Evolutionary conservation across 2,329 filamentous ascomycete species (phyloP).

Genomic region (Metarhizium humberi): DNA sequence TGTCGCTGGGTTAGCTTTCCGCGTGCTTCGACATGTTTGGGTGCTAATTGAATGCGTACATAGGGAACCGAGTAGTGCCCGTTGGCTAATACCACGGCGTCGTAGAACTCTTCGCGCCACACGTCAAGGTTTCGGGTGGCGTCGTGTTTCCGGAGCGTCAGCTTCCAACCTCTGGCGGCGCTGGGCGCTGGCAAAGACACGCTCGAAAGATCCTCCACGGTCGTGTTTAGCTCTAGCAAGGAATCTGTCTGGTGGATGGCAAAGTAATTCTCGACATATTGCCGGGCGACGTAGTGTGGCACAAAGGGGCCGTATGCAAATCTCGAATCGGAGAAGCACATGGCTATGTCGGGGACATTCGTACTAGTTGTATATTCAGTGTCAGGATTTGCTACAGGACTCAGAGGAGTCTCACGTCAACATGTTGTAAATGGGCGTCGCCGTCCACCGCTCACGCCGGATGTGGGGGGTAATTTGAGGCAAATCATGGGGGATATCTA

Average conservation of each 20-base stretch:
- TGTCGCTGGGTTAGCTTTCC: conserved; percentile 9
- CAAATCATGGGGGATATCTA: neutral
- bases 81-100: conserved; percentile 33
- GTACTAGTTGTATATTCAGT: conserved; percentile 25
- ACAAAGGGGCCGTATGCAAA: conserved; percentile 48
- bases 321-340: conserved; percentile 42
- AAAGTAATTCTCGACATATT: conserved; percentile 49
- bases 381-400: neutral
- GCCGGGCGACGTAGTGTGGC: conserved; percentile 43
- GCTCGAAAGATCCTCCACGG: conserved; percentile 37
- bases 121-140: conserved; percentile 31
- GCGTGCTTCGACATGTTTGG: neutral
- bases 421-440: neutral
- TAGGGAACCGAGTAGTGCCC: conserved; percentile 35
- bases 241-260: conserved; percentile 37
- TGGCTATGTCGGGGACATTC: conserved; percentile 47
- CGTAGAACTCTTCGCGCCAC: conserved; percentile 45
- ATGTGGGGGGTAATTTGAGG: neutral
- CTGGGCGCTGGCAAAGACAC: conserved; percentile 11
- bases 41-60: conserved; percentile 21
- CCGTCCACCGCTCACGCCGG: neutral
- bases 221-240: conserved; percentile 38
- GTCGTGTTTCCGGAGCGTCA: conserved; percentile 39
- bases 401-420: neutral
- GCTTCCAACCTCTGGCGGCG: conserved; percentile 26